Evolutionary conservation across 768 basidiomycete species (phyloP), one percentile per base, ranked within the genome.

Genomic region (Suillus fuscotomentosus): DNA sequence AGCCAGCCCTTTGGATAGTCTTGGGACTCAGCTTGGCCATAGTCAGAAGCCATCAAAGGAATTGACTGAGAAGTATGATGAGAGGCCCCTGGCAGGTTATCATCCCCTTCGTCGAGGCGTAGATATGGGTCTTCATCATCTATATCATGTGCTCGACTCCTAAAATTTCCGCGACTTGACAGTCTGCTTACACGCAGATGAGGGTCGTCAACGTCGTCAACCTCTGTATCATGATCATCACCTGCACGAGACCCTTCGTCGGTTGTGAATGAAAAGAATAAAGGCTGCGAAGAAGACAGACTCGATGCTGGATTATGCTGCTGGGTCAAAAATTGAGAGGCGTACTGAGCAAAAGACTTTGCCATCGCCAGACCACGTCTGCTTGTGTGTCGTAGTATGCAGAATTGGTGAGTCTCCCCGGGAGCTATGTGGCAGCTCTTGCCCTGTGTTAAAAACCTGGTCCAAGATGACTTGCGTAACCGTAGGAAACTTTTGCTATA

Each of bases 231-330:
- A 67, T 79, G 74, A 66, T 79, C 75, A 71, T 80, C 77, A 65
- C 82, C 85, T 69, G 79, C 77, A 73, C 84, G 83, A 65, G 81
- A 77, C 62, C 83, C 89, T 61, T 87, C 83, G 78, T 91, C 90
- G 67, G 91, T 91, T 53, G 88, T 88, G 76, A 94, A 93, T 22
- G 92, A 94, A 82, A 91, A 94, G 82, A 94, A 94, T 75, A 94
- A 85, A 61, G 92, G 92, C 76, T 92, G 91, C 43, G 80, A 81
- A 45, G 87, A 87, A 24, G 86, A 84, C 47, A 84, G 83, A 70
- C 84, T 77, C 69, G 83, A 84, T 43, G 84, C 80, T 63, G 74
- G 72, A 62, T 81, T 79, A 64, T 78, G 82, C 70, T 86, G 87
- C 68, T 84, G 83, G 73, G 83, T 87, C 74, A 93, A 80, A 73